Evolutionary conservation across 2,329 filamentous ascomycete genomes (phyloP).

Genomic region (Fusarium subtropicale): DNA sequence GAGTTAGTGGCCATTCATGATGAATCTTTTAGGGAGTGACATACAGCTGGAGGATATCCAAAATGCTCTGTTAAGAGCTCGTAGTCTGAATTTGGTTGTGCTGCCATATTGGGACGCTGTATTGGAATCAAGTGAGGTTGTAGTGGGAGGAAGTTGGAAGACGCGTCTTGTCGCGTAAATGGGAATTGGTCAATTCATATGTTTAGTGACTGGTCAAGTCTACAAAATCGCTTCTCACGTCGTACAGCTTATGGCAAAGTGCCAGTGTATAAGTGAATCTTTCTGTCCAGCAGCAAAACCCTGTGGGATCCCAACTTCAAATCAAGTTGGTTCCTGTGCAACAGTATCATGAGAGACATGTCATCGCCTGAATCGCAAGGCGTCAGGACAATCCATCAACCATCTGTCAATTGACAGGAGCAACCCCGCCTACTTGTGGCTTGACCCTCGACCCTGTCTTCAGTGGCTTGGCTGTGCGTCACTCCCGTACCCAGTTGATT

Average conservation of each 20-base stretch:
- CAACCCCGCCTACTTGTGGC: slow-evolving; percentile 38
- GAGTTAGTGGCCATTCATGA: not conserved
- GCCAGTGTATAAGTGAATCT: not conserved
- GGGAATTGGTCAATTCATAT: slow-evolving; percentile 13
- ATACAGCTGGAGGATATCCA: slow-evolving; percentile 89
- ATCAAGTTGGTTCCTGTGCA: not conserved
- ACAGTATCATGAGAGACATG: slow-evolving; percentile 4
- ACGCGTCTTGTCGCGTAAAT: slow-evolving; percentile 39
- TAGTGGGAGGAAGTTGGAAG: slow-evolving; percentile 3
- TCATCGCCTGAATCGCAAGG: slow-evolving; percentile 38
- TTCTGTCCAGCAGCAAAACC: not conserved
- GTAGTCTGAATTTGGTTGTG: slow-evolving; percentile 61
- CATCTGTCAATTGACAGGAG: slow-evolving; percentile 5
- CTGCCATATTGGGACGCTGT: slow-evolving; percentile 46
- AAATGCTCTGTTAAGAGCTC: slow-evolving; percentile 94
- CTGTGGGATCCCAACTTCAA: not conserved
- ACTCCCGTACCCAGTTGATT: slow-evolving; percentile 24
- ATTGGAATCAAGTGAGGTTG: not conserved
- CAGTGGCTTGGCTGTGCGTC: slow-evolving; percentile 39
- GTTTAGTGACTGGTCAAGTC: not conserved
- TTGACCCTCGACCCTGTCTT: slow-evolving; percentile 1
- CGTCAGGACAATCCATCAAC: slow-evolving; percentile 11
- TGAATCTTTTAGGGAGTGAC: slow-evolving; percentile 49
- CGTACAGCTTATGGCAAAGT: not conserved
- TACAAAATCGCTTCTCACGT: not conserved